Evolutionary conservation across 495 filamentous ascomycete species (phyloP).

Genomic region (Penicillium alfredii): DNA sequence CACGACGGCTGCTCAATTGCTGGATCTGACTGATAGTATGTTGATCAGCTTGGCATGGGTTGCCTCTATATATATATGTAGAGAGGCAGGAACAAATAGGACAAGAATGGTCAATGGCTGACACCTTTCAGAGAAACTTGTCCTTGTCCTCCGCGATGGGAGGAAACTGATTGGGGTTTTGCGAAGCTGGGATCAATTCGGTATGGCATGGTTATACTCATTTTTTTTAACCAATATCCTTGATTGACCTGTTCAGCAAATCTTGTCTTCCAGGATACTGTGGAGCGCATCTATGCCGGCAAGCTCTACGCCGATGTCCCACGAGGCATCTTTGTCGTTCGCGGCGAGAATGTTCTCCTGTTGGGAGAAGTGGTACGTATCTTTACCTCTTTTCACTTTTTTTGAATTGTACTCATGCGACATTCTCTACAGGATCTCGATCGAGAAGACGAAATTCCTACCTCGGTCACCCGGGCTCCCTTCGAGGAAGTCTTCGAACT

Average conservation of each 20-base stretch:
- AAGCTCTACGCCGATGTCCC: constrained; percentile 72
- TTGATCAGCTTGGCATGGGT: too few species aligned
- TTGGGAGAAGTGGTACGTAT: constrained; percentile 80
- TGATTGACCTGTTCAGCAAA: constrained; percentile 57
- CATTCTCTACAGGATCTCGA: constrained; percentile 64
- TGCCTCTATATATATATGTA: too few species aligned
- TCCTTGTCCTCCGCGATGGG: constrained; percentile 84
- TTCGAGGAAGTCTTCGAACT: constrained; percentile 64
- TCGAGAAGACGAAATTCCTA: constrained; percentile 82
- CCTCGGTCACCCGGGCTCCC: constrained; percentile 59
- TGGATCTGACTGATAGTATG: constrained; percentile 94
- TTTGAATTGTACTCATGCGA: constrained; percentile 4
- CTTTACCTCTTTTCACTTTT: background rate
- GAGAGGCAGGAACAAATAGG: too few species aligned
- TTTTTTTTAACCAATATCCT: constrained; percentile 7
- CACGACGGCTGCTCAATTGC: constrained; percentile 88
- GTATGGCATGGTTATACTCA: constrained; percentile 43
- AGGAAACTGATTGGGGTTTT: constrained; percentile 88
- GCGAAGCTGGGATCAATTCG: constrained; percentile 97
- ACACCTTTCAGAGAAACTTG: constrained; percentile 72
- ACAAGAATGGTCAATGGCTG: constrained; percentile 4
- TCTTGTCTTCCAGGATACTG: constrained; percentile 84
- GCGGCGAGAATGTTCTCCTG: constrained; percentile 88
- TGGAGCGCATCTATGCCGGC: constrained; percentile 74
- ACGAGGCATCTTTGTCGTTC: constrained; percentile 79